Evolutionary conservation across 2,329 filamentous ascomycete genomes (phyloP).

Genomic region (Polychaeton citri): DNA sequence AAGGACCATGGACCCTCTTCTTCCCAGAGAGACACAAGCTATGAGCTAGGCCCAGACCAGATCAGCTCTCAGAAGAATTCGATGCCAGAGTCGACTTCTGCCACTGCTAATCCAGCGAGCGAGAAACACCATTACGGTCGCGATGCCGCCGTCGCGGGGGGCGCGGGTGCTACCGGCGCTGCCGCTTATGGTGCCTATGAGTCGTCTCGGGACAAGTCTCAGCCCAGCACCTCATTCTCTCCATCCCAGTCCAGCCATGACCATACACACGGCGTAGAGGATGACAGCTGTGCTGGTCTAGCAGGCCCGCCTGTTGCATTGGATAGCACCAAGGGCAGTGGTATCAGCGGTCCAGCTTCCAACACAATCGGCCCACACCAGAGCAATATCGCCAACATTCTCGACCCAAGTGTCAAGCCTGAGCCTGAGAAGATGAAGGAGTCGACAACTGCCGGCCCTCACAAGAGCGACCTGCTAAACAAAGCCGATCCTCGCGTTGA

Average conservation of each 20-base stretch:
- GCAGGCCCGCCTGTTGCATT: not conserved
- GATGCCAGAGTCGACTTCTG: too few species aligned
- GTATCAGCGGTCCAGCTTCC: constrained; percentile 9
- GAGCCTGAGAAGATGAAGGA: constrained; percentile 17
- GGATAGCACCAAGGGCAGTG: not conserved
- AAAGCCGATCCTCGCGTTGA: constrained; percentile 11
- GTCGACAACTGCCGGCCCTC: constrained; percentile 9
- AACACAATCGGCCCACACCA: constrained; percentile 16
- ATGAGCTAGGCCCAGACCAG: too few species aligned
- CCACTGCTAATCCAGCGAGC: constrained; percentile 9
- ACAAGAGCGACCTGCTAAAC: constrained; percentile 11
- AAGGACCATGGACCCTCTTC: constrained; percentile 6
- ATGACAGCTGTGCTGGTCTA: constrained; percentile 1
- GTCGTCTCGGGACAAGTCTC: constrained; percentile 6
- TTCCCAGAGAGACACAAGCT: too few species aligned
- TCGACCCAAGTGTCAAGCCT: constrained; percentile 13
- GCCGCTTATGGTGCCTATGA: constrained; percentile 7
- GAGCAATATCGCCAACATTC: constrained; percentile 12
- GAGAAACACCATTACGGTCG: constrained; percentile 18
- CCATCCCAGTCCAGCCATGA: not conserved
- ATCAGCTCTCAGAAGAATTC: too few species aligned
- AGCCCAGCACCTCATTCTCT: constrained; percentile 11
- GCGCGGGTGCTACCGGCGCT: constrained; percentile 17
- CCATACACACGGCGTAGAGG: not conserved
- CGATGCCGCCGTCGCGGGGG: constrained; percentile 19